phyloP scores from a whole-genome alignment of 345 rosid genomes.

The Iberis pinnata region DNA sequence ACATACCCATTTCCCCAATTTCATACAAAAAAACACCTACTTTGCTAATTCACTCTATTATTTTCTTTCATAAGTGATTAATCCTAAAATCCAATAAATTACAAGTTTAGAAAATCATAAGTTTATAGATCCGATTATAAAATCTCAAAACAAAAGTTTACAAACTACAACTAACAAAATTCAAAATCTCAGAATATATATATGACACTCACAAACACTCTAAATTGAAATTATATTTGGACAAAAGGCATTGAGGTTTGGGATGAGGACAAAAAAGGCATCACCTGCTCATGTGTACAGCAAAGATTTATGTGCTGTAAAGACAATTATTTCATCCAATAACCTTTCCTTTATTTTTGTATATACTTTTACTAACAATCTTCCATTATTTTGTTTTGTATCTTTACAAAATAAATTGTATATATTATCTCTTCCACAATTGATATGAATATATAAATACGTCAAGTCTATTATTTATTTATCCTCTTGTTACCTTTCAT shows the following conservation, averaged over 20 bases:
- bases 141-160: too few relatives aligned
- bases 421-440: not conserved
- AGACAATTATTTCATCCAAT: conserved; percentile 25
- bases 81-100: too few relatives aligned
- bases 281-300: conserved; percentile 30
- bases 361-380: not conserved
- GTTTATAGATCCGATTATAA: too few relatives aligned
- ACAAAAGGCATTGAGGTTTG: conserved; percentile 17
- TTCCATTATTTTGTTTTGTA: conserved; percentile 8
- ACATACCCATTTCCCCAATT: too few relatives aligned
- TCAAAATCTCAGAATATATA: too few relatives aligned
- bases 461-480: conserved; percentile 3
- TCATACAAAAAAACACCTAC: too few relatives aligned
- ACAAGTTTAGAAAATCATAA: too few relatives aligned
- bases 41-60: too few relatives aligned
- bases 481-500: conserved; percentile 24
- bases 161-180: too few relatives aligned
- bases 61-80: too few relatives aligned
- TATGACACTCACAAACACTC: too few relatives aligned
- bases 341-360: conserved; percentile 9
- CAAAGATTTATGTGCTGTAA: conserved; percentile 28
- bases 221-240: conserved; percentile 14
- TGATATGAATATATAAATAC: conserved; percentile 9
- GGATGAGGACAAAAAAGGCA: conserved; percentile 21
- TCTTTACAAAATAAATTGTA: conserved; percentile 3